These are phyloP conservation scores for Drechslerella dactyloides DNA, from an alignment of 2,329 filamentous ascomycete genomes.

Conservation along the genomic window DNA sequence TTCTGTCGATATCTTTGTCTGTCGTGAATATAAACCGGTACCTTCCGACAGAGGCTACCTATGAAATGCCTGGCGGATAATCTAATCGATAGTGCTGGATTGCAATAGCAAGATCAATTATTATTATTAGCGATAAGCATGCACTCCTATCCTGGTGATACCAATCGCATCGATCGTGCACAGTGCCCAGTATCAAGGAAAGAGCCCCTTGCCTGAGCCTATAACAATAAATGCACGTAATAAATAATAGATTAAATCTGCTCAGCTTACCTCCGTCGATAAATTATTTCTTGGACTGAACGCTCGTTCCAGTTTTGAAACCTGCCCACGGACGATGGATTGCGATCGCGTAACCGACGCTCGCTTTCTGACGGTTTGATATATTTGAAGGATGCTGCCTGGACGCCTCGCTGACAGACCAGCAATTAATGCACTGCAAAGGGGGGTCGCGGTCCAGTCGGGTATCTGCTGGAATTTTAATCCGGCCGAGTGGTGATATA, in stretches of 20 bases:
- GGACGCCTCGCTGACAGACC: no score
- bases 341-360: conserved; percentile 35
- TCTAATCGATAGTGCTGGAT: conserved; percentile 1
- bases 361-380: not conserved
- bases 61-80: not conserved
- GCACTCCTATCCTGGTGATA: no score
- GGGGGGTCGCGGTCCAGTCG: not conserved
- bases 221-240: no score
- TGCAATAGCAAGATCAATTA: not conserved
- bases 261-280: conserved; percentile 6
- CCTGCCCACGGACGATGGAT: conserved; percentile 6
- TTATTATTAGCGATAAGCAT: not conserved
- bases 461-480: not conserved
- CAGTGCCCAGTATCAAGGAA: no score
- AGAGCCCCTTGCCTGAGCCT: no score
- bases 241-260: not conserved
- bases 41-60: no score
- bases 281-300: no score
- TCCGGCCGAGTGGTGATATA: no score
- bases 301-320: not conserved
- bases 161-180: no score
- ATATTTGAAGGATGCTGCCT: not conserved
- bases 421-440: conserved; percentile 4
- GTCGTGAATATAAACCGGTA: no score
- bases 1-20: no score